Percentiles rank a stretch among this genome's conserved stretches.
phyloP scores from a whole-genome alignment of 768 basidiomycete species.

The Lanmaoa pseudosensibilis region DNA sequence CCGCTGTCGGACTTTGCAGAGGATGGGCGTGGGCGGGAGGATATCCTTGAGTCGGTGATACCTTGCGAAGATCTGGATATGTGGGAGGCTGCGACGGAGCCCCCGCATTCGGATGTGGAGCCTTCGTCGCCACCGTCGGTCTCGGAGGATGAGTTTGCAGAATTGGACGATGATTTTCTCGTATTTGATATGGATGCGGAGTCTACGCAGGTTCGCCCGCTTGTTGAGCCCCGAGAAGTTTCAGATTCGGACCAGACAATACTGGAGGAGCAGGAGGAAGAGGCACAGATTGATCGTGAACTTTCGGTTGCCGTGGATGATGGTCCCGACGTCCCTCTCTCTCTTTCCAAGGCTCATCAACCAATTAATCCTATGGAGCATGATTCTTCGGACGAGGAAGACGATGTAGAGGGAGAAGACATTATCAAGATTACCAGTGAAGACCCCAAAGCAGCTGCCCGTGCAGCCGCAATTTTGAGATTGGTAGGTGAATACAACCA shows the following conservation, averaged over 20 bases:
- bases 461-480: slow-evolving; percentile 91
- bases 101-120: slow-evolving; percentile 17
- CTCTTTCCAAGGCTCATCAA: background rate
- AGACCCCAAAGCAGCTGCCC: slow-evolving; percentile 83
- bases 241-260: slow-evolving; percentile 17
- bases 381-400: slow-evolving; percentile 29
- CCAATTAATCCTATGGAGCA: slow-evolving; percentile 7
- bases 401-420: slow-evolving; percentile 39
- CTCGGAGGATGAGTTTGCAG: slow-evolving; percentile 23
- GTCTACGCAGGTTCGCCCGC: slow-evolving; percentile 11
- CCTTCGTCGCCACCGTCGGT: slow-evolving; percentile 1
- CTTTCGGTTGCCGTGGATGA: slow-evolving; percentile 35
- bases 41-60: background rate
- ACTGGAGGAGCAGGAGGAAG: slow-evolving; percentile 31
- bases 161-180: slow-evolving; percentile 16
- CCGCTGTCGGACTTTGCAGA: slow-evolving; percentile 13
- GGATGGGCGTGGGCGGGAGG: background rate
- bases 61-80: slow-evolving; percentile 5
- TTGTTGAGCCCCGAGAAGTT: background rate
- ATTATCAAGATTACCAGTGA: slow-evolving; percentile 83
- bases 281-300: slow-evolving; percentile 37
- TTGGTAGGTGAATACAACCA: slow-evolving; percentile 50
- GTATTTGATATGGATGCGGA: slow-evolving; percentile 19
- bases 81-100: slow-evolving; percentile 27
- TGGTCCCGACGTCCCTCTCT: background rate